phyloP scores from a whole-genome alignment of 2,329 filamentous ascomycete species.

The Fusarium austroafricanum region DNA sequence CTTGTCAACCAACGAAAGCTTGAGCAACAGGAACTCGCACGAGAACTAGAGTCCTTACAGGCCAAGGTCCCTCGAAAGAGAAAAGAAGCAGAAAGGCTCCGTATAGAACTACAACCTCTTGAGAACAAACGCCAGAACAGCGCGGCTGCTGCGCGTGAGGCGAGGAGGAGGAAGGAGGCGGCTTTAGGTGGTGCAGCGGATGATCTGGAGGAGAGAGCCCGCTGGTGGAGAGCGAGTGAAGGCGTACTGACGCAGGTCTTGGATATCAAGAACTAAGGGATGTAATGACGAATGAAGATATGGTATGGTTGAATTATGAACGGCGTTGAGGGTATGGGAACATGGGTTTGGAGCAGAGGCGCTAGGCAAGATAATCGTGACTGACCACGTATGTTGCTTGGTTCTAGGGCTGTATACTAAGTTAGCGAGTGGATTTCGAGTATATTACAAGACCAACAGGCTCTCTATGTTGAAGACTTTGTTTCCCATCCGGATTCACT shows the following conservation, averaged over 20 bases:
- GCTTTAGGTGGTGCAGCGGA: conserved; percentile 74
- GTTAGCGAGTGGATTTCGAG: neutral
- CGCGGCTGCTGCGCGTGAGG: conserved; percentile 76
- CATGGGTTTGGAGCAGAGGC: conserved; percentile 20
- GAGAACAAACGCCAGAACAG: conserved; percentile 75
- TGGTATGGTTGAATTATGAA: neutral
- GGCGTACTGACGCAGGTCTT: conserved; percentile 71
- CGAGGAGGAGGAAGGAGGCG: conserved; percentile 74
- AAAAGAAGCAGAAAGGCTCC: conserved; percentile 74
- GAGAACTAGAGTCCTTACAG: conserved; percentile 72
- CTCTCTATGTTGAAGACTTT: too few relatives aligned
- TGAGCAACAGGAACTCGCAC: conserved; percentile 67
- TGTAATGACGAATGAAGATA: neutral
- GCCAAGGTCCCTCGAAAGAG: conserved; percentile 72
- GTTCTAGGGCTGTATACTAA: neutral
- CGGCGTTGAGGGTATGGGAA: conserved; percentile 28
- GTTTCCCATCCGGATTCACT: too few relatives aligned
- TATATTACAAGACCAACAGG: neutral
- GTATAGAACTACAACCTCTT: conserved; percentile 74
- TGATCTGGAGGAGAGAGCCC: conserved; percentile 78
- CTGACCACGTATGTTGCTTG: neutral
- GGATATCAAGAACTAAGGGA: conserved; percentile 60
- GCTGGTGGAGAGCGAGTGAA: conserved; percentile 81
- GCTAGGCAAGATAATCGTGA: conserved; percentile 18
- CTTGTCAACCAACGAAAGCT: conserved; percentile 63